Conservation (phyloP, 352 stramenopile genomes). For the Phytophthora cactorum region DNA sequence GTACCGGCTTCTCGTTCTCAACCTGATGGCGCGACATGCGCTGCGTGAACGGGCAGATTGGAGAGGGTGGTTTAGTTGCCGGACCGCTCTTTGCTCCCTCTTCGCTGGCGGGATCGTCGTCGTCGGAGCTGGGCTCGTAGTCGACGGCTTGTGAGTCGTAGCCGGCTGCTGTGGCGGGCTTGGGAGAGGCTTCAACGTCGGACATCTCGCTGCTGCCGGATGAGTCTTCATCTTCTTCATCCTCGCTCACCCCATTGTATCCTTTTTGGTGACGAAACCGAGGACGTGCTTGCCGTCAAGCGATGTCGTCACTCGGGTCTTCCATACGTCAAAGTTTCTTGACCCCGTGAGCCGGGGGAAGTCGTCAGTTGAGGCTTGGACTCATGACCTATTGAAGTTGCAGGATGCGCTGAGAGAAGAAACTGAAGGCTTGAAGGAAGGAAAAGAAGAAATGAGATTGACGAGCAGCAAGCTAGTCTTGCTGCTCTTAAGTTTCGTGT, state of each 20-base stretch:
- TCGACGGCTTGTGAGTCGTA: background rate
- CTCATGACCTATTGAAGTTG: background rate
- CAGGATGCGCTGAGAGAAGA: no score
- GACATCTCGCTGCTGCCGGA: background rate
- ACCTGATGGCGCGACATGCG: background rate
- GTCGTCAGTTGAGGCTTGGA: background rate
- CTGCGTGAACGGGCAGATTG: background rate
- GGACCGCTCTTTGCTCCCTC: background rate
- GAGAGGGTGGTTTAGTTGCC: background rate
- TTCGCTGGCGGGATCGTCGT: background rate
- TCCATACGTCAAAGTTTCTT: background rate
- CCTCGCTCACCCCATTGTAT: background rate
- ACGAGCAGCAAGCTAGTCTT: no score
- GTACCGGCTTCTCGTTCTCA: background rate
- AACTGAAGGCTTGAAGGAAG: no score
- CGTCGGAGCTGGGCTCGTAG: background rate
- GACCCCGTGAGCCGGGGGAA: background rate
- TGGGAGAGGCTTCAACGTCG: background rate
- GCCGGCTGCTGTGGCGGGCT: background rate
- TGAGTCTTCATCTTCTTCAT: background rate
- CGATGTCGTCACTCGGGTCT: background rate
- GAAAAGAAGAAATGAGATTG: no score
- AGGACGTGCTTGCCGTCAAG: background rate
- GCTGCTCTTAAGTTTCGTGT: no score
- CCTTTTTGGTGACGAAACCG: background rate